Percentiles rank a stretch among this genome's conserved stretches.
phyloP scores from a whole-genome alignment of 2,329 filamentous ascomycete genomes.

The Cytospora leucostoma region DNA sequence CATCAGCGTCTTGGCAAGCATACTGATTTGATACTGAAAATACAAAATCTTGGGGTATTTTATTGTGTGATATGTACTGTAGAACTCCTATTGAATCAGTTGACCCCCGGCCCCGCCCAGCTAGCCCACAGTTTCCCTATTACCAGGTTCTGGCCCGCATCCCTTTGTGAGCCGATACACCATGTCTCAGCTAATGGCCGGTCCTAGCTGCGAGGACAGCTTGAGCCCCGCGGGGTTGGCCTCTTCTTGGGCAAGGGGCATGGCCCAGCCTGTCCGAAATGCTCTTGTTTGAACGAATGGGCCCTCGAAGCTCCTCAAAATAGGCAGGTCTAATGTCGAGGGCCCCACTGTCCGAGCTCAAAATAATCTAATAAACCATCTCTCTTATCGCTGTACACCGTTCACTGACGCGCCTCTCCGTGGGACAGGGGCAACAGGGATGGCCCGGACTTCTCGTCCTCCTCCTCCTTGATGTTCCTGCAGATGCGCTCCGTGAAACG shows the following conservation, averaged over 20 bases:
- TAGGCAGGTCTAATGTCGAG: background rate
- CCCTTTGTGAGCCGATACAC: background rate
- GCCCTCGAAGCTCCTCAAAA: background rate
- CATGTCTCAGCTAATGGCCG: background rate
- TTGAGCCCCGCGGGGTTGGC: background rate
- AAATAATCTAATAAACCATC: background rate
- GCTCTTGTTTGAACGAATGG: background rate
- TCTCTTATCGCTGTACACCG: slow-evolving; percentile 11
- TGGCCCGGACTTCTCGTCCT: slow-evolving; percentile 38
- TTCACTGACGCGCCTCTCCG: slow-evolving; percentile 12
- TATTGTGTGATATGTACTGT: slow-evolving; percentile 1
- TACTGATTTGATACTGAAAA: background rate
- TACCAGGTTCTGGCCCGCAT: background rate
- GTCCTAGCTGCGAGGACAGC: background rate
- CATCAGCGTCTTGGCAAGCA: background rate
- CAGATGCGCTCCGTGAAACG: slow-evolving; percentile 33
- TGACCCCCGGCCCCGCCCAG: slow-evolving; percentile 42
- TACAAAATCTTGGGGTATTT: background rate
- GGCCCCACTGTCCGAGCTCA: background rate
- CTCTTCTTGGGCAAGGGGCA: background rate
- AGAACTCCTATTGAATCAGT: background rate
- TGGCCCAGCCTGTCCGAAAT: background rate
- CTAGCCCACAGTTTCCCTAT: background rate
- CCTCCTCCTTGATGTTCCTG: slow-evolving; percentile 35
- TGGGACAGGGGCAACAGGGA: slow-evolving; percentile 32